Base-by-base conservation (phyloP, 768 basidiomycete species). In the Paxillus ammoniavirescens region DNA sequence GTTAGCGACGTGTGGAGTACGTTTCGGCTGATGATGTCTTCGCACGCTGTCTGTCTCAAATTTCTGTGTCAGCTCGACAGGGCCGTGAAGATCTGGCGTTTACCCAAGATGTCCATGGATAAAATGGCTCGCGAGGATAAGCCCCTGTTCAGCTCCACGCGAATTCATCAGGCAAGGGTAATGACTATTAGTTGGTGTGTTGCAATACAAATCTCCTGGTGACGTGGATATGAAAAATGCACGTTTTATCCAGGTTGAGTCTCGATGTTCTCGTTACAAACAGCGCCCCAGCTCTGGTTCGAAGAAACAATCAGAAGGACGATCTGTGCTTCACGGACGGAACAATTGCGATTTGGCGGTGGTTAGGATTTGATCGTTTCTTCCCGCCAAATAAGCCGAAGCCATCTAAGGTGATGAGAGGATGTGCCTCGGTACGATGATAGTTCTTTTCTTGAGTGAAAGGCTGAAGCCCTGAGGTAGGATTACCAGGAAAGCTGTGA, bases 401-500 rank as follows among this genome's bases (percentile, higher is more conserved):
- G 40, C 49, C 73, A 61, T 66, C 66, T 42, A 72, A 64, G 36
- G 66, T 76, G 21, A 72, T 83, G 60, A 73, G 82, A 55, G 85
- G 85, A 17, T 82, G 82, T 55, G 76, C 80, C 45, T 82, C 83
- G 46, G 87, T 89, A 68, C 31, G 82, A 68, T 47, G 33, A 43
- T 6, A 1, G 18, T 13, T 46, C 18, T 8, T 50, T 43, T 46
- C 18, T 42, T 42, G 14, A 2, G 3, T 40, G 8, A 38, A 17
- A 14, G 45, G 26, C 52, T 62, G 43, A 60, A 49, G 3, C 3
- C 37, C 36, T n/a, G 35, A 33, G 12, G 37, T 42, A 91, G 88
- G 89, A 91, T 65, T 90, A 83, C 62, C 84, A 83, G 60, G 85
- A 90, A 61, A 89, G 87, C 66, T 77, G 89, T 89, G 64, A 64